These are phyloP conservation scores for Mycosphaerelloides madeirae DNA, from an alignment of 2,329 filamentous ascomycete genomes.

Conservation along the genomic window DNA sequence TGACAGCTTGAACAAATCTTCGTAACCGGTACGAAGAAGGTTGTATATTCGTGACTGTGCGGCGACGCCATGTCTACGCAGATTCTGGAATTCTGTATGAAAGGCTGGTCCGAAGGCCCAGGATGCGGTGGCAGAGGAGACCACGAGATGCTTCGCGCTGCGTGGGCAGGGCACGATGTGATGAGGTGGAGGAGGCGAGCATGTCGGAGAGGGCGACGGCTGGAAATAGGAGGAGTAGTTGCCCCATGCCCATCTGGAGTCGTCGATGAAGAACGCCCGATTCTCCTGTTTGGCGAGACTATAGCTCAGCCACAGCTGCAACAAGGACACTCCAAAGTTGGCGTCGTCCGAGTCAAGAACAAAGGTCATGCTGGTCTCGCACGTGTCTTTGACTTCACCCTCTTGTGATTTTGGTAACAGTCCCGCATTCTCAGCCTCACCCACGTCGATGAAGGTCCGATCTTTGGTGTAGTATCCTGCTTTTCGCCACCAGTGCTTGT, in stretches of 20 bases:
- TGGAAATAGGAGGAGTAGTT: conserved; percentile 68
- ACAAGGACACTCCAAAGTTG: conserved; percentile 69
- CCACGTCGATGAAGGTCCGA: conserved; percentile 67
- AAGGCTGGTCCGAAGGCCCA: conserved; percentile 61
- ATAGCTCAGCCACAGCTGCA: conserved; percentile 80
- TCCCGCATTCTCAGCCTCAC: conserved; percentile 62
- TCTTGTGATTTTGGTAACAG: conserved; percentile 43
- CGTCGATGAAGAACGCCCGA: conserved; percentile 77
- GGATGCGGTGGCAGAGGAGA: conserved; percentile 63
- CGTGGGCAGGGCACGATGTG: conserved; percentile 77
- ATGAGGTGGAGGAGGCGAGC: conserved; percentile 66
- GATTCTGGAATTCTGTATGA: conserved; percentile 42
- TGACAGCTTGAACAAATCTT: conserved; percentile 67
- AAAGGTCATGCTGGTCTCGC: conserved; percentile 69
- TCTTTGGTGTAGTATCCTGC: conserved; percentile 58
- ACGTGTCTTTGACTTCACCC: conserved; percentile 45
- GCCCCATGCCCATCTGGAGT: conserved; percentile 77
- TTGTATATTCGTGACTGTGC: conserved; percentile 59
- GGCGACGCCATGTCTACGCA: conserved; percentile 25
- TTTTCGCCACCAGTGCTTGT: conserved; percentile 43
- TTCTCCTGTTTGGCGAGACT: conserved; percentile 70
- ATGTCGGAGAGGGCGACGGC: conserved; percentile 59
- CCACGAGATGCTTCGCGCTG: conserved; percentile 67
- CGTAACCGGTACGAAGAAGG: conserved; percentile 65
- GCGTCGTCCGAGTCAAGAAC: conserved; percentile 70